Conservation (phyloP, 257 asterid genomes). For the Nyctanthes arbortristis region DNA sequence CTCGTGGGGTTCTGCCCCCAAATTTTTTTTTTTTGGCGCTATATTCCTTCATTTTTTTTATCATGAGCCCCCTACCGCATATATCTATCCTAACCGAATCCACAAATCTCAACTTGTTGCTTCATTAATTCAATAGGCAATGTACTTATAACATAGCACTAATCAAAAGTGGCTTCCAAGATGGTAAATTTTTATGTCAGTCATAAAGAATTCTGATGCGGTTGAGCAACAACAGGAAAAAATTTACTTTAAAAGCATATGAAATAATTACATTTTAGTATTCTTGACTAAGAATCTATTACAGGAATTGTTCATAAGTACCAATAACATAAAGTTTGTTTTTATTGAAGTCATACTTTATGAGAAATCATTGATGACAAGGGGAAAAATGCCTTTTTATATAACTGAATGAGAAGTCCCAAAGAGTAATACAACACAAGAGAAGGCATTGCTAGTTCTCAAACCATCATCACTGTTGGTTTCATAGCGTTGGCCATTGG, state of each 20-base stretch:
- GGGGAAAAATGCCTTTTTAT: neutral
- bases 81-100: too few species aligned
- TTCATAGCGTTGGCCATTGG: conserved; percentile 19
- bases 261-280: neutral
- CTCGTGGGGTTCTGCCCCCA: too few species aligned
- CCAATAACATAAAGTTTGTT: neutral
- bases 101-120: too few species aligned
- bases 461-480: conserved; percentile 3
- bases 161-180: neutral
- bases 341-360: neutral
- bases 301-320: neutral
- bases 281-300: neutral
- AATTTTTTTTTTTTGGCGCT: too few species aligned
- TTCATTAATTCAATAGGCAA: neutral
- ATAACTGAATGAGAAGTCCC: neutral
- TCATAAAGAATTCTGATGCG: neutral
- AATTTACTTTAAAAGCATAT: neutral
- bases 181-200: too few species aligned
- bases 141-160: neutral
- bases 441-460: neutral
- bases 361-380: neutral
- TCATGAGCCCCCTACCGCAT: too few species aligned
- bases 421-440: neutral
- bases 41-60: too few species aligned
- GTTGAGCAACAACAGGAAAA: neutral